Evolutionary conservation across 768 basidiomycete species (phyloP), one percentile per base, ranked within the genome.

Genomic region (Tulasnella sp.): DNA sequence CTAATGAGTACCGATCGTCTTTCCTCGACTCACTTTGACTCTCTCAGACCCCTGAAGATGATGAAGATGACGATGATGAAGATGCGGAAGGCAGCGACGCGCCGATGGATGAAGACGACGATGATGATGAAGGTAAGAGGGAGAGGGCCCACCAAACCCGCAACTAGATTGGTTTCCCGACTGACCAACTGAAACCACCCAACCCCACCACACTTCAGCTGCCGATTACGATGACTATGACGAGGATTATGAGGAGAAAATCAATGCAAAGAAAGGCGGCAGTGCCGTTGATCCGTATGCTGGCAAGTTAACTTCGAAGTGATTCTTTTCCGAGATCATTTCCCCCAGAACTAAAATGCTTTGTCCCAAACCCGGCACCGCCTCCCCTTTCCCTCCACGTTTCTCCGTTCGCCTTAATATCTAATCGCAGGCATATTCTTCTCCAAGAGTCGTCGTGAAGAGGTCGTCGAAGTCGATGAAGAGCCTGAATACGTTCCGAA

Each of bases 401-500:
- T 68, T n/a, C n/a, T n/a, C n/a, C n/a, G n/a, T n/a, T n/a, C n/a
- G n/a, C n/a, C n/a, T n/a, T n/a, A n/a, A n/a, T n/a, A n/a, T n/a
- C n/a, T 27, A 68, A n/a, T 80, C n/a, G n/a, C n/a, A 95, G 95
- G 94, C 34, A 91, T 97, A 76, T 97, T 97, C 88, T 98, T 96
- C 85, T 97, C 96, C 62, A 97, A 97, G 87, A 95, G 96, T 84
- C 90, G 96, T 73, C 90, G 91, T 58, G 96, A 97, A 85, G 94
- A 94, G 85, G 93, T 97, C 48, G 94, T 97, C 72, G 96, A 98
- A 86, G 91, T 96, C 0, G 93, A 96, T 83, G 95, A 96, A 85
- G 89, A 92, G 74, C 88, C 92, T 9, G 92, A 93, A 84, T 84
- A 86, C 18, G 83, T 84, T 58, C 86, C 86, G 24, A 83, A 93